These are phyloP conservation scores for Fusarium cyanostomum DNA, from an alignment of 2,329 filamentous ascomycete genomes.

Conservation along the genomic window DNA sequence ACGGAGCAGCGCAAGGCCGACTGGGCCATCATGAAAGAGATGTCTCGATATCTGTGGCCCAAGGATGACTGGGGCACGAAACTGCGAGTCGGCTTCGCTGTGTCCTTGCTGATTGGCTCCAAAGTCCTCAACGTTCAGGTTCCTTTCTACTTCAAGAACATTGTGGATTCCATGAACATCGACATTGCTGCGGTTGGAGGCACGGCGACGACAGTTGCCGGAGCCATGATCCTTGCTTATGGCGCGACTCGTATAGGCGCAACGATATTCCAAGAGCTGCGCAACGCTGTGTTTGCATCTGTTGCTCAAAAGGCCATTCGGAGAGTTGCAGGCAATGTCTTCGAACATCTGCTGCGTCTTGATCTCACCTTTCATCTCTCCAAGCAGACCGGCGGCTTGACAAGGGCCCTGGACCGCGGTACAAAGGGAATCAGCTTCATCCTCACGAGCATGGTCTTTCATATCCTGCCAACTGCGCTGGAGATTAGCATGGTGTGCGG, in stretches of 20 bases:
- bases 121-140: constrained; percentile 98
- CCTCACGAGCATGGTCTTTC: constrained; percentile 97
- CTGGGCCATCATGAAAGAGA: constrained; percentile 98
- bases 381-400: constrained; percentile 93
- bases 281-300: constrained; percentile 96
- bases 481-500: constrained; percentile 97
- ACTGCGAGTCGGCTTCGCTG: constrained; percentile 83
- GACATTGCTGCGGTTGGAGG: constrained; percentile 89
- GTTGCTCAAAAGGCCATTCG: constrained; percentile 97
- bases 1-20: constrained; percentile 95
- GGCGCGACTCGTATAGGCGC: constrained; percentile 88
- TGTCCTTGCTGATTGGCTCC: constrained; percentile 84
- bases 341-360: constrained; percentile 85
- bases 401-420: constrained; percentile 92
- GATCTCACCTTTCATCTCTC: constrained; percentile 94
- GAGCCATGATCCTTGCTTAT: constrained; percentile 93
- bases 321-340: constrained; percentile 89
- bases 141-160: constrained; percentile 98
- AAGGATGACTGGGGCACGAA: constrained; percentile 80
- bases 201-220: constrained; percentile 87
- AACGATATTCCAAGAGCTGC: constrained; percentile 89
- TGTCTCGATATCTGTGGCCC: constrained; percentile 96
- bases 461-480: constrained; percentile 90
- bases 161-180: constrained; percentile 97
- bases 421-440: constrained; percentile 99